phyloP scores from a whole-genome alignment of 2,329 filamentous ascomycete genomes.

The Verticillium longisporum region DNA sequence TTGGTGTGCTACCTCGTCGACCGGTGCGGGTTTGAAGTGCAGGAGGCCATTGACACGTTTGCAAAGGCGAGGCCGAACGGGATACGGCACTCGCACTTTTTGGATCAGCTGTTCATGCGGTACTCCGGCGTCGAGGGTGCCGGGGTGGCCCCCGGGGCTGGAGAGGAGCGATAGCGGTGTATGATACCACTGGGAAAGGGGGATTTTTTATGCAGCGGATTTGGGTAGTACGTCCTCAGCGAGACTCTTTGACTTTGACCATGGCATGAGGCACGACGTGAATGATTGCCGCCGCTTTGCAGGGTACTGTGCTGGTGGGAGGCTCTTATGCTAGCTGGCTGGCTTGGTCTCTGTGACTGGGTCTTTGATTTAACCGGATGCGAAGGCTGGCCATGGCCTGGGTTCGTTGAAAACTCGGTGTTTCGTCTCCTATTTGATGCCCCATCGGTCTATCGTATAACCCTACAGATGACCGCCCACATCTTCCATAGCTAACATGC shows the following conservation, averaged over 20 bases:
- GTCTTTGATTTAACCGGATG: no score
- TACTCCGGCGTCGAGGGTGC: constrained; percentile 42
- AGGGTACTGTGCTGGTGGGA: no score
- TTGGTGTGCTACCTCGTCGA: constrained; percentile 89
- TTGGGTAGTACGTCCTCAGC: not conserved
- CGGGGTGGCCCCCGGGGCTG: not conserved
- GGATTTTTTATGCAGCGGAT: not conserved
- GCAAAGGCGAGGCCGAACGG: constrained; percentile 66
- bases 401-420: no score
- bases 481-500: no score
- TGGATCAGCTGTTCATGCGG: constrained; percentile 74
- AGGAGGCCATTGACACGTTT: constrained; percentile 76
- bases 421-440: no score
- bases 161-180: not conserved
- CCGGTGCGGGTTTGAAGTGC: constrained; percentile 61
- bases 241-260: not conserved
- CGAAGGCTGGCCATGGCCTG: no score
- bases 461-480: no score
- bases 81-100: constrained; percentile 83
- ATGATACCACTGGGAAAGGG: not conserved
- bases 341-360: no score
- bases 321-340: no score
- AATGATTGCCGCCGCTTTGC: no score
- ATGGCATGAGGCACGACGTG: no score
- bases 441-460: no score